Base-by-base conservation (phyloP, 2,329 filamentous ascomycete species). In the Cladosporium sp. region DNA sequence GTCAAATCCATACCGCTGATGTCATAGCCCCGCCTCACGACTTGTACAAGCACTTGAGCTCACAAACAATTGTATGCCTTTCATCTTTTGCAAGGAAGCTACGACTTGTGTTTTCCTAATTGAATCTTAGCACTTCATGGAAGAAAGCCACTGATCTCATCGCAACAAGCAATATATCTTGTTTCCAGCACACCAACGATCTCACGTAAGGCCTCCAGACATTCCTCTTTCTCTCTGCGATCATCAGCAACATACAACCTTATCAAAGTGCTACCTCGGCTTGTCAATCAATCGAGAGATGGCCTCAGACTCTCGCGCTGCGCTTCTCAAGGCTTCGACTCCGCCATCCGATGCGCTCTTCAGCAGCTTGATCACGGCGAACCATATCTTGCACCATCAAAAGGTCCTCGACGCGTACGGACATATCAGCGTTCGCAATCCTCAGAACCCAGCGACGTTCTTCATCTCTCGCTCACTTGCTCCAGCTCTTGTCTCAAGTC, bases 401-500 rank as follows among this genome's bases (percentile, higher is more conserved):
- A 49, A 59, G 1, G 67, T 70, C n/a, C 54, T 71, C 21, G 71
- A 72, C 41, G 71, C 67, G 3, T 71, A 69, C 60, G 71, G 71
- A 32, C 71, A 72, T 38, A 65, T 72, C 86, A 62, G 58, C 21
- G 74, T 77, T 7, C 73, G 77, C 44, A 77, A 77, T 36, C 75
- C 77, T 0, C 73, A 77, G 52, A 73, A 78, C 61, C 70, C 73
- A 1, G 57, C 68, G 3, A 82, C 79, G 0, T 83, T 83, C 72
- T 83, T 80, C 76, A 77, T 84, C 71, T 76, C 80, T 21, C 75
- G 74, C 55, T 77, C 76, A n/a, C 76, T 81, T 38, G 75, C 81
- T 1, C 80, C 81, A 4, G 80, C 80, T 0, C 71, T 83, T 3
- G 74, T 83, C 21, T 77, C 78, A 64, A 74, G 72, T 3, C 74